A percentile compares a stretch with the other conserved stretches of the same genome.
Evolutionary conservation across 2,329 filamentous ascomycete genomes (phyloP).

Genomic region (Coleophoma cylindrospora): DNA sequence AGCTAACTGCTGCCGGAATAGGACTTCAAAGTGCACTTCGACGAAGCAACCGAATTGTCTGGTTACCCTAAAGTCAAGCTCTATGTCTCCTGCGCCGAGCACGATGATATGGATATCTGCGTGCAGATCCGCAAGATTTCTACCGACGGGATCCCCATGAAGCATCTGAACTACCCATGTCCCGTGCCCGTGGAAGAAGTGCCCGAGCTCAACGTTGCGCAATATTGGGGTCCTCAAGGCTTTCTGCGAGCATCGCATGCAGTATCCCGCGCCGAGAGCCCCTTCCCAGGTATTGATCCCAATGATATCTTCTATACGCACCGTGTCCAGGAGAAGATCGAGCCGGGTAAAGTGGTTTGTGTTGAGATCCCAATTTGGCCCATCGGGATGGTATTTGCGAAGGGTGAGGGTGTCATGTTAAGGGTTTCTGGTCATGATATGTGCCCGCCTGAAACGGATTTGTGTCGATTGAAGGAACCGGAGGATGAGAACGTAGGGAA

Average conservation of each 20-base stretch:
- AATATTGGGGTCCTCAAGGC: neutral
- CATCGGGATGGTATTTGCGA: neutral
- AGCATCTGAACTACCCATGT: neutral
- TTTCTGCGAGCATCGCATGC: neutral
- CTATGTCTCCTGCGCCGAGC: neutral
- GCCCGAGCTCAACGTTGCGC: neutral
- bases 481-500: neutral
- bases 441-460: neutral
- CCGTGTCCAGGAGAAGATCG: neutral
- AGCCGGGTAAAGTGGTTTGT: neutral
- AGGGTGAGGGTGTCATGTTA: neutral
- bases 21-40: neutral
- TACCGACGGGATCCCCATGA: neutral
- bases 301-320: neutral
- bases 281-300: neutral
- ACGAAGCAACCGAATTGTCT: neutral
- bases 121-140: neutral
- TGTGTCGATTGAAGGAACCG: neutral
- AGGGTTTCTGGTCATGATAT: neutral
- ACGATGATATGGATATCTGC: neutral
- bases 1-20: neutral
- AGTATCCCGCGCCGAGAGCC: neutral
- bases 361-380: neutral
- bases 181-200: neutral
- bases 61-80: neutral